Percentiles rank a stretch among this genome's conserved stretches.
Evolutionary conservation across 441 rosid species (phyloP).

Genomic region (Geranium incanum): DNA sequence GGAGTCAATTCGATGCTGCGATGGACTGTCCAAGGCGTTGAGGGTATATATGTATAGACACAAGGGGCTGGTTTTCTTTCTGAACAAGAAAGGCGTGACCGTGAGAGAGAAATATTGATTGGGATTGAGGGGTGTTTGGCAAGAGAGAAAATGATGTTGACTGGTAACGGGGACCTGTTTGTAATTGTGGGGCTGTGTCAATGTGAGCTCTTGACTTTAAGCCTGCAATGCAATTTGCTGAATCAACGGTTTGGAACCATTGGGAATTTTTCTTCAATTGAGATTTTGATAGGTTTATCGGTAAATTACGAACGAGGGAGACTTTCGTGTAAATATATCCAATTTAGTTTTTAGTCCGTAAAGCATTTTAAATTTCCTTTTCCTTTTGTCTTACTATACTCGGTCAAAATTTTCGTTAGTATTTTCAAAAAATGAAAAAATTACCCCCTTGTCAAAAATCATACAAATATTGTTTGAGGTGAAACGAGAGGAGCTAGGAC

Average conservation of each 20-base stretch:
- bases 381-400: no score
- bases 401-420: no score
- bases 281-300: no score
- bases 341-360: no score
- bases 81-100: constrained; percentile 14
- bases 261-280: no score
- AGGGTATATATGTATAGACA: not conserved
- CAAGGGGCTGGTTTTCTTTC: constrained; percentile 6
- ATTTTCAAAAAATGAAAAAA: no score
- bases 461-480: no score
- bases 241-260: not conserved
- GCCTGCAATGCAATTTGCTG: constrained; percentile 3
- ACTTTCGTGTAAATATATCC: no score
- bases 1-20: not conserved
- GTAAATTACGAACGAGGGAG: no score
- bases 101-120: not conserved
- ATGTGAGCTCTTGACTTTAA: constrained; percentile 4
- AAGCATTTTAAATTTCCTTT: no score
- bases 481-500: no score
- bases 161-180: not conserved
- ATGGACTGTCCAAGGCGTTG: not conserved
- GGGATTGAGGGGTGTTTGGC: not conserved
- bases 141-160: constrained; percentile 8
- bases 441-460: no score
- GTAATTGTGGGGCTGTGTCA: not conserved